phyloP scores from a whole-genome alignment of 2,329 filamentous ascomycete species.

The Cryoendolithus antarcticus region DNA sequence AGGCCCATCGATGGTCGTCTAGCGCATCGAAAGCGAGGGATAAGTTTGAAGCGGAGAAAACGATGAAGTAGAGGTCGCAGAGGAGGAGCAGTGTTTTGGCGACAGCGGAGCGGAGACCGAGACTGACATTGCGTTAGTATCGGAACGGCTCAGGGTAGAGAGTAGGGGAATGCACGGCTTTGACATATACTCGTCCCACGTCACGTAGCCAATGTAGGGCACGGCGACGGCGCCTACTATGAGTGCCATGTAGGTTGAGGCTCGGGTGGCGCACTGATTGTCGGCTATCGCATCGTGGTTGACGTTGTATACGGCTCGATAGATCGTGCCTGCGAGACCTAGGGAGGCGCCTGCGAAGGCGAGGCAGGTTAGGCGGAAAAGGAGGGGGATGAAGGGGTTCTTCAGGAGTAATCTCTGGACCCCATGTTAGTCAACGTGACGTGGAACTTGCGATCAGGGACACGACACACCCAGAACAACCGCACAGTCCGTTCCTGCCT shows the following conservation, averaged over 20 bases:
- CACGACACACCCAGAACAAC: constrained; percentile 23
- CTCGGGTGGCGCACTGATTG: constrained; percentile 30
- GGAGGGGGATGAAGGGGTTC: constrained; percentile 73
- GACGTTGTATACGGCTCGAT: constrained; percentile 33
- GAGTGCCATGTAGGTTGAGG: constrained; percentile 76
- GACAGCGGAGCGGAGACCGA: constrained; percentile 70
- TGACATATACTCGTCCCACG: constrained; percentile 90
- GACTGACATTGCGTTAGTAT: constrained; percentile 17
- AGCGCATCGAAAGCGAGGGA: constrained; percentile 80
- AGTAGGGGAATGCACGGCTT: constrained; percentile 46
- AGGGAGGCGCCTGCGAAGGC: constrained; percentile 72
- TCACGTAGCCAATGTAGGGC: constrained; percentile 85
- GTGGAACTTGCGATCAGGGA: too few species aligned
- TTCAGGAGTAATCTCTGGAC: constrained; percentile 51
- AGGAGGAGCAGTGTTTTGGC: constrained; percentile 84
- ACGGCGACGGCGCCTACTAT: constrained; percentile 80
- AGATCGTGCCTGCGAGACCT: constrained; percentile 64
- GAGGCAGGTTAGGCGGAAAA: constrained; percentile 72
- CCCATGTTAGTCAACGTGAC: too few species aligned
- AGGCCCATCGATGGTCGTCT: constrained; percentile 47
- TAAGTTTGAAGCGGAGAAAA: constrained; percentile 90
- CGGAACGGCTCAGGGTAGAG: neutral
- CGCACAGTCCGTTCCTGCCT: constrained; percentile 21
- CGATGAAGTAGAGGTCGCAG: constrained; percentile 89
- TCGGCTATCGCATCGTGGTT: constrained; percentile 18